A percentile compares a stretch with the other conserved stretches of the same genome.
phyloP scores from a whole-genome alignment of 2,329 filamentous ascomycete genomes.

The Aspergillus fumigatiaffinis region DNA sequence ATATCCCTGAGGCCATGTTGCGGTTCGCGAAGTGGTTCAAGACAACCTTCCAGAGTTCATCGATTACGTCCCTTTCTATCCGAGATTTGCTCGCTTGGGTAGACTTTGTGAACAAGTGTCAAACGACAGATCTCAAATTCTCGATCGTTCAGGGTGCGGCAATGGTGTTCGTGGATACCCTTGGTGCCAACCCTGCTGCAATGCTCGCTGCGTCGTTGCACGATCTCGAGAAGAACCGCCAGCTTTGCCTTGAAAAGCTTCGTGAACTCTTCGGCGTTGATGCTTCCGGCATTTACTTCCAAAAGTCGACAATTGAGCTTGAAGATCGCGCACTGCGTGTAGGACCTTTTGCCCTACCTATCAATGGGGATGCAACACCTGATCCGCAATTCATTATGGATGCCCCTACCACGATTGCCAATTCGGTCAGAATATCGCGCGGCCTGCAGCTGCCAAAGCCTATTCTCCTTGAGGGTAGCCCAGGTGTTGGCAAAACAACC shows the following conservation, averaged over 20 bases:
- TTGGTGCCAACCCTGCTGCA: conserved; percentile 91
- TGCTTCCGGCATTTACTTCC: conserved; percentile 62
- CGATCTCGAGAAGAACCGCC: conserved; percentile 67
- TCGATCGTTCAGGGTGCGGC: conserved; percentile 78
- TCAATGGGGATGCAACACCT: conserved; percentile 46
- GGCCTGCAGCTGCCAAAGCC: conserved; percentile 87
- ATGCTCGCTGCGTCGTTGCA: conserved; percentile 69
- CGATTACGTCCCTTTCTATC: conserved; percentile 77
- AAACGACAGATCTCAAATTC: conserved; percentile 46
- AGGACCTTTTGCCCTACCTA: conserved; percentile 69
- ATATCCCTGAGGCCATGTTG: conserved; percentile 67
- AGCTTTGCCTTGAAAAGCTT: conserved; percentile 69
- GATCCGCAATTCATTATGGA: conserved; percentile 71
- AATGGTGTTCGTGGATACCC: conserved; percentile 91
- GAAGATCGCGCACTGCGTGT: conserved; percentile 57
- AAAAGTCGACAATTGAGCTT: conserved; percentile 56
- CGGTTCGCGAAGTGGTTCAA: conserved; percentile 94
- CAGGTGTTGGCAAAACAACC: conserved; percentile 97
- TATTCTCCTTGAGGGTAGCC: conserved; percentile 90
- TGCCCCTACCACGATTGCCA: conserved; percentile 83
- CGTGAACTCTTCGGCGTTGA: conserved; percentile 63
- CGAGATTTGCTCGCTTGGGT: conserved; percentile 92
- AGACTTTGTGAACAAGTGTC: conserved; percentile 75
- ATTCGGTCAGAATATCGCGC: conserved; percentile 84
- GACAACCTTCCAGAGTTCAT: conserved; percentile 68